phyloP scores from a whole-genome alignment of 208 protist species.

The Endotrypanum monterogeii region DNA sequence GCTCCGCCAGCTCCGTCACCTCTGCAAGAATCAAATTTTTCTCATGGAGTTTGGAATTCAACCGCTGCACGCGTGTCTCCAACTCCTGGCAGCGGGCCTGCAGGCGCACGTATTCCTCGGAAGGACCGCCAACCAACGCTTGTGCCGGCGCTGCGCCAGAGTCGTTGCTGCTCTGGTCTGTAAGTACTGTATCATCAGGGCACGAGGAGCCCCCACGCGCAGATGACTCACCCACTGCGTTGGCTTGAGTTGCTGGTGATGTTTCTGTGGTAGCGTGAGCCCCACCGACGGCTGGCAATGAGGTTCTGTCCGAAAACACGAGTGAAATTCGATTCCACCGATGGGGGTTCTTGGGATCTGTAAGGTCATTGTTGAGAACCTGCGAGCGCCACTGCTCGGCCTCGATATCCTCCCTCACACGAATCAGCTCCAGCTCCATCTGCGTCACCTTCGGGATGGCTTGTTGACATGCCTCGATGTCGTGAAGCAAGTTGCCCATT shows the following conservation, averaged over 20 bases:
- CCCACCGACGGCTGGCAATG: neutral
- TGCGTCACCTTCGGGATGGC: conserved; percentile 84
- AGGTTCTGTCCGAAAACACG: neutral
- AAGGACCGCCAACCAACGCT: conserved; percentile 43
- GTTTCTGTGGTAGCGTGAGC: neutral
- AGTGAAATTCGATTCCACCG: conserved; percentile 65
- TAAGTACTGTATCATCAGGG: conserved; percentile 6
- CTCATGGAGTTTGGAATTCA: conserved; percentile 95
- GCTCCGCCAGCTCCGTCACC: conserved; percentile 90
- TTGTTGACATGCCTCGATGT: conserved; percentile 78
- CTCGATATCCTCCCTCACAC: conserved; percentile 78
- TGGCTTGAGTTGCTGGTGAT: neutral
- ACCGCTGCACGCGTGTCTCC: conserved; percentile 87
- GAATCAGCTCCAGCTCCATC: conserved; percentile 79
- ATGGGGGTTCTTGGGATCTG: conserved; percentile 81
- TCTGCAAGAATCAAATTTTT: conserved; percentile 97
- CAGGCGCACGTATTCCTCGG: conserved; percentile 83
- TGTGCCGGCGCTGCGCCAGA: neutral
- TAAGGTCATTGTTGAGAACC: conserved; percentile 83
- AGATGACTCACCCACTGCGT: neutral
- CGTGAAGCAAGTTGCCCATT: conserved; percentile 77
- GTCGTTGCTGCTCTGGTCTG: neutral
- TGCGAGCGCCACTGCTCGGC: conserved; percentile 83
- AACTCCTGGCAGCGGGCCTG: conserved; percentile 89
- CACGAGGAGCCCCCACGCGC: neutral